Percentiles rank a stretch among this genome's conserved stretches.
Conservation (phyloP, 805 yeast species). For the Saccharomycopsis sp. region DNA sequence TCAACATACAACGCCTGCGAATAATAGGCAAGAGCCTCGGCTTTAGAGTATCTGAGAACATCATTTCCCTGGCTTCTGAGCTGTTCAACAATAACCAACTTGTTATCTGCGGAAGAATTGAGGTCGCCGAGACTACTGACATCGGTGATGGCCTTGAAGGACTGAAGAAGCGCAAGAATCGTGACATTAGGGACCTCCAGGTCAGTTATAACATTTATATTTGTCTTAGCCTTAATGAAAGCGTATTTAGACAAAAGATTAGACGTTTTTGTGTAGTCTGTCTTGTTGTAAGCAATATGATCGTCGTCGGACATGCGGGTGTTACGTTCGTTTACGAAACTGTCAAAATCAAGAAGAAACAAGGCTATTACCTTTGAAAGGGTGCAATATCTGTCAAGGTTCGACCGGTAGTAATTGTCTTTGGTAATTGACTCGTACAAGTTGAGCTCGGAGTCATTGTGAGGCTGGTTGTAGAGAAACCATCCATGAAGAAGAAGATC, state of each 20-base stretch:
- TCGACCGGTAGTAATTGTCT: slow-evolving; percentile 5
- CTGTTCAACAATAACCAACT: slow-evolving; percentile 49
- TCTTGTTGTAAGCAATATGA: not conserved
- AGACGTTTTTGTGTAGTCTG: not conserved
- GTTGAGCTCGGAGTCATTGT: not conserved
- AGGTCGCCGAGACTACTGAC: not conserved
- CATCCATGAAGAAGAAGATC: slow-evolving; percentile 5
- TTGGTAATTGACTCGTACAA: slow-evolving; percentile 5
- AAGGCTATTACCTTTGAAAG: not conserved
- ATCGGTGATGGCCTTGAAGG: not conserved
- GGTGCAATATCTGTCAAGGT: slow-evolving; percentile 3
- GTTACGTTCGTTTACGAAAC: not conserved
- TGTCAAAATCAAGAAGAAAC: not conserved
- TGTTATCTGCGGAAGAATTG: not conserved
- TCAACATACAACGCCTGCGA: slow-evolving; percentile 32
- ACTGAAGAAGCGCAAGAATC: not conserved
- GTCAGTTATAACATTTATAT: slow-evolving; percentile 1
- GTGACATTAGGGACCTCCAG: slow-evolving; percentile 5
- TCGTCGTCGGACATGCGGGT: not conserved
- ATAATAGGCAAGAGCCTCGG: slow-evolving; percentile 32
- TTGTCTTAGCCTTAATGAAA: not conserved
- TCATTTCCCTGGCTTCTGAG: slow-evolving; percentile 83
- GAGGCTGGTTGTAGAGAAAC: slow-evolving; percentile 5
- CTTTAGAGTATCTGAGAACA: slow-evolving; percentile 69
- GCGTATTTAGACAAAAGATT: slow-evolving; percentile 2